Conservation (phyloP, 2,329 filamentous ascomycete species). For the Stagonosporopsis vannaccii region DNA sequence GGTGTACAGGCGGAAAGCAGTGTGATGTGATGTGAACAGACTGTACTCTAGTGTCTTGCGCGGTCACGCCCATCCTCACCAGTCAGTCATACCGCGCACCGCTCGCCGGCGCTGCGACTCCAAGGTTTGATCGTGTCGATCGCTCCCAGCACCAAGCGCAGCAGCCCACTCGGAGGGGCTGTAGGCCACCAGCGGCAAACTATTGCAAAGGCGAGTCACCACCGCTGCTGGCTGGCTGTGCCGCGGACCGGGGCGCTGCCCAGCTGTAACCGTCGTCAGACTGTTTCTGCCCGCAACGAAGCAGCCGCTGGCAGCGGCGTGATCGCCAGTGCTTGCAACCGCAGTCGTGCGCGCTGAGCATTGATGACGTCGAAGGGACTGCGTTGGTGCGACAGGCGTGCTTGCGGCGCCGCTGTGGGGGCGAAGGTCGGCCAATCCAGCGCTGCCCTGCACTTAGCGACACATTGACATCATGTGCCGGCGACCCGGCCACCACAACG, state of each 20-base stretch:
- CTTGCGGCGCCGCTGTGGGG: slow-evolving; percentile 5
- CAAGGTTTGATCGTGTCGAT: slow-evolving; percentile 15
- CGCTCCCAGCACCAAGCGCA: slow-evolving; percentile 16
- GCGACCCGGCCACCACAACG: background rate
- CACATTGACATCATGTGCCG: slow-evolving; percentile 15
- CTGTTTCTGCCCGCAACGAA: slow-evolving; percentile 1
- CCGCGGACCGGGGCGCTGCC: slow-evolving; percentile 11
- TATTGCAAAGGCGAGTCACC: slow-evolving; percentile 10
- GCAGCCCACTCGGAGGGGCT: slow-evolving; percentile 16
- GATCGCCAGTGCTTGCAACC: slow-evolving; percentile 14
- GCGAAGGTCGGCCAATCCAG: background rate
- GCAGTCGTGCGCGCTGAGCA: slow-evolving; percentile 13
- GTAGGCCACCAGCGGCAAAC: slow-evolving; percentile 14
- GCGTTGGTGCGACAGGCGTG: background rate
- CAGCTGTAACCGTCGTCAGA: background rate
- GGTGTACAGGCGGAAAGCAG: background rate
- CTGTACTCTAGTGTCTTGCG: background rate
- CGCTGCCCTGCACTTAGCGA: slow-evolving; percentile 6
- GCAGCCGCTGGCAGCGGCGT: slow-evolving; percentile 3
- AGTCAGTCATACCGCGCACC: background rate
- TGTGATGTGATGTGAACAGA: background rate
- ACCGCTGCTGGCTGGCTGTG: slow-evolving; percentile 5
- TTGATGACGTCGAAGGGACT: slow-evolving; percentile 15
- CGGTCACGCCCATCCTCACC: background rate
- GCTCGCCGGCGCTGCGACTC: slow-evolving; percentile 4